Evolutionary conservation across 352 stramenopile genomes (phyloP).

Genomic region (Pythium plurisporium): DNA sequence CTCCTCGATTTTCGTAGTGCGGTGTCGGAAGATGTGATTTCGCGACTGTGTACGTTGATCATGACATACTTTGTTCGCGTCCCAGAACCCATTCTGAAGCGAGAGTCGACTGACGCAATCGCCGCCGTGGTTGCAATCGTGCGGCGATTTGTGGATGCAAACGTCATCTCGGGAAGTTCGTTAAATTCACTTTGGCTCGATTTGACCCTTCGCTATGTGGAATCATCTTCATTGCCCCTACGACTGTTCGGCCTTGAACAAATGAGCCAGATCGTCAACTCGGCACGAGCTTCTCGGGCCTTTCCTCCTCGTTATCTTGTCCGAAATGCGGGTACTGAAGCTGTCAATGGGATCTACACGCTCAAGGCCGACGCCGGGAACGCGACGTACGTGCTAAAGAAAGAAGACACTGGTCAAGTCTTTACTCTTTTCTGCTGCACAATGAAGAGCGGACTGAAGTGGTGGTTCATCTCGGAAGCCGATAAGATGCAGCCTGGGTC

Average conservation of each 20-base stretch:
- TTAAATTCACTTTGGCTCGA: constrained; percentile 83
- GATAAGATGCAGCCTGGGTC: constrained; percentile 96
- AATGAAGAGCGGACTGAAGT: constrained; percentile 97
- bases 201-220: constrained; percentile 81
- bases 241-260: constrained; percentile 94
- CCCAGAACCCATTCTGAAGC: constrained; percentile 75
- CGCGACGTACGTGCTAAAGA: constrained; percentile 72
- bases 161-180: constrained; percentile 36
- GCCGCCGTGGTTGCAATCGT: constrained; percentile 78
- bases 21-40: constrained; percentile 58
- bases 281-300: constrained; percentile 68
- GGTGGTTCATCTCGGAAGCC: constrained; percentile 98
- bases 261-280: constrained; percentile 91
- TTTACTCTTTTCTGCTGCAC: constrained; percentile 97
- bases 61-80: constrained; percentile 84
- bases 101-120: constrained; percentile 79
- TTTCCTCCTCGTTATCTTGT: constrained; percentile 89
- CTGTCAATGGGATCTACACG: constrained; percentile 92
- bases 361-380: constrained; percentile 67
- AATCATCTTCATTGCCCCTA: constrained; percentile 89
- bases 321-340: constrained; percentile 83
- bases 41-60: constrained; percentile 64
- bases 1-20: constrained; percentile 69
- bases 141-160: constrained; percentile 70
- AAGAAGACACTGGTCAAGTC: constrained; percentile 62